phyloP scores from a whole-genome alignment of 1,284 basidiomycete species.

The Earliella scabrosa region DNA sequence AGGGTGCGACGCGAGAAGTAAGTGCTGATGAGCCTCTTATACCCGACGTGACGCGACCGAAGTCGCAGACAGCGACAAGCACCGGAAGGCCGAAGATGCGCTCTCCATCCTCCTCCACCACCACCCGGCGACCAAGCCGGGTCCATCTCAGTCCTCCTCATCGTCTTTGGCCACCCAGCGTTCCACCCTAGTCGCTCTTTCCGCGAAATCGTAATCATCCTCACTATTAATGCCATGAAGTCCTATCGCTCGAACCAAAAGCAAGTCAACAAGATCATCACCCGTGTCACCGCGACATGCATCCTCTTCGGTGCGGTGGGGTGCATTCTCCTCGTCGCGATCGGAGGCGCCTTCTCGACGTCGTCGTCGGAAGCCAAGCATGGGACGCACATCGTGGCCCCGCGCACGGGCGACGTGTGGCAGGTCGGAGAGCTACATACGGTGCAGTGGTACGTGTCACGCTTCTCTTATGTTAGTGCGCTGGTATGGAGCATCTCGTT shows the following conservation, averaged over 20 bases:
- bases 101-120: not conserved
- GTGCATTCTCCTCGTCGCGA: slow-evolving; percentile 15
- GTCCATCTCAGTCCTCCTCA: too few relatives aligned
- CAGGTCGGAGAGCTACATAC: slow-evolving; percentile 22
- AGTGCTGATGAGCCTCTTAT: not conserved
- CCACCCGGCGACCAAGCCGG: not conserved
- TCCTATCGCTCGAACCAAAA: not conserved
- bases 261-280: slow-evolving; percentile 11
- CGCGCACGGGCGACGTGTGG: slow-evolving; percentile 19
- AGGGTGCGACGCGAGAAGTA: not conserved
- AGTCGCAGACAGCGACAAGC: too few relatives aligned
- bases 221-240: slow-evolving; percentile 19
- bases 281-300: slow-evolving; percentile 3
- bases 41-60: not conserved
- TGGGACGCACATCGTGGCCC: slow-evolving; percentile 15
- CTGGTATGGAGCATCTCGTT: not conserved
- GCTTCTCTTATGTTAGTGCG: not conserved
- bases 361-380: too few relatives aligned
- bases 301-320: slow-evolving; percentile 6
- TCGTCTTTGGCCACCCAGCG: too few relatives aligned
- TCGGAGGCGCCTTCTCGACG: slow-evolving; percentile 17
- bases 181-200: too few relatives aligned
- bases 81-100: not conserved
- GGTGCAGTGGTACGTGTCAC: slow-evolving; percentile 17
- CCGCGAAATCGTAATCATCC: too few relatives aligned